phyloP scores from a whole-genome alignment of 441 rosid genomes.

The Theobroma grandiflorum region DNA sequence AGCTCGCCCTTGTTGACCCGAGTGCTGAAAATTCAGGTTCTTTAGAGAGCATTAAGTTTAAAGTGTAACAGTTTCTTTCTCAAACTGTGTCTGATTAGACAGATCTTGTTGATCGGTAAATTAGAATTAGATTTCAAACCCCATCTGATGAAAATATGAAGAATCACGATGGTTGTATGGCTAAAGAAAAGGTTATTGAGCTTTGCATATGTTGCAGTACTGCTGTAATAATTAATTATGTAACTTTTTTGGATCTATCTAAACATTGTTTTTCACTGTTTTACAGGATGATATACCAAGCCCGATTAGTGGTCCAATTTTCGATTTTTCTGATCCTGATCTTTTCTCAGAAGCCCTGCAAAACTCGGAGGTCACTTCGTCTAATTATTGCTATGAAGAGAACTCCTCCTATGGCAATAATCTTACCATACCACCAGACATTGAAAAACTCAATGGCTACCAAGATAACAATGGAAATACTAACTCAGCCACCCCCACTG shows the following conservation, averaged over 20 bases:
- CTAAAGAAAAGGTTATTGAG: conserved; percentile 32
- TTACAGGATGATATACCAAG: conserved; percentile 86
- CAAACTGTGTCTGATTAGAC: not conserved
- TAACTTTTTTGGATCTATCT: not conserved
- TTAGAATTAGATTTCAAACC: conserved; percentile 40
- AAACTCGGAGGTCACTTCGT: conserved; percentile 76
- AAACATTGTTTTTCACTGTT: conserved; percentile 16
- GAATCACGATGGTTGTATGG: conserved; percentile 32
- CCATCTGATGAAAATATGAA: conserved; percentile 24
- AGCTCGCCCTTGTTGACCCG: not conserved
- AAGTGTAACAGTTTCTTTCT: not conserved
- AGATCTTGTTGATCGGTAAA: not conserved
- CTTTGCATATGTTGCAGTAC: not conserved
- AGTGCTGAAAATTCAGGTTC: not conserved
- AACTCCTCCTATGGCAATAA: conserved; percentile 44
- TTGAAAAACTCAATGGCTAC: conserved; percentile 39
- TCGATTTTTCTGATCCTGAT: conserved; percentile 77
- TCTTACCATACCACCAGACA: conserved; percentile 41
- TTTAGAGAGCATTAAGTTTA: not conserved
- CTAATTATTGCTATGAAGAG: conserved; percentile 64
- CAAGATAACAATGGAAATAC: conserved; percentile 41
- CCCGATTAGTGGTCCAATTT: conserved; percentile 66
- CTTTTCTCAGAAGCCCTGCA: conserved; percentile 71
- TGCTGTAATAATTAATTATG: not conserved
- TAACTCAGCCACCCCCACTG: conserved; percentile 33